Evolutionary conservation across 805 yeast species (phyloP), one percentile per base, ranked within the genome.

Genomic region (Ogataea nitratoaversa): DNA sequence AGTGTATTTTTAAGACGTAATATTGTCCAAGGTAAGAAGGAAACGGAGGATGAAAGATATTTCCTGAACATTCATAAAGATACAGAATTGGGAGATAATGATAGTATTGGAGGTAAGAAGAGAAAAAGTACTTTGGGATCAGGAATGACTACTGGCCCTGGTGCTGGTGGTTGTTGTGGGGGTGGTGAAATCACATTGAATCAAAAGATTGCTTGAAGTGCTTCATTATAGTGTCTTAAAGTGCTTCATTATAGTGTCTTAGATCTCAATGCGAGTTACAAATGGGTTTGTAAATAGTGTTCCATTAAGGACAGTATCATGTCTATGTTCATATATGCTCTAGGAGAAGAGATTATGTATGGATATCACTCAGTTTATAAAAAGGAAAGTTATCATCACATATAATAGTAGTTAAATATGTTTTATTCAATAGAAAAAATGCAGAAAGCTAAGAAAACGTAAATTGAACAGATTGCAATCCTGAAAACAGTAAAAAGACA

Each of bases 61-160:
- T 61, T 65, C 37, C 69, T 91, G 53, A 82, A 82, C 49, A 80
- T 91, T 50, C 96, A 88, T 57, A 64, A 76, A 36, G 78, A 83
- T 35, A 85, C 95, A 0, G 98, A 91, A 62, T 67, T 91, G 38
- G 98, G 97, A 16, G 96, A 89, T 57, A 91, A 91, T 59, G 95
- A 89, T 27, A 72, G 79, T 34, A 73, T 86, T 50, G 40, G 40
- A 19, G 40, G 40, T 20, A 32, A 37, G 22, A 32, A 16, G 8
- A 84, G 82, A 59, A 59, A 76, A 16, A 44, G 50, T 12, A 45
- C 42, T n/a, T 57, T 54, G n/a, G 52, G 49, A 19, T 53, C 46
- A 19, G 44, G 50, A 30, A 72, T 74, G 18, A 43, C 44, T 32
- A 35, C 37, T 30, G 36, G 42, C 2, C 66, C 74, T 19, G 66